Conservation (phyloP, 495 filamentous ascomycete genomes). For the Echria macrotheca region DNA sequence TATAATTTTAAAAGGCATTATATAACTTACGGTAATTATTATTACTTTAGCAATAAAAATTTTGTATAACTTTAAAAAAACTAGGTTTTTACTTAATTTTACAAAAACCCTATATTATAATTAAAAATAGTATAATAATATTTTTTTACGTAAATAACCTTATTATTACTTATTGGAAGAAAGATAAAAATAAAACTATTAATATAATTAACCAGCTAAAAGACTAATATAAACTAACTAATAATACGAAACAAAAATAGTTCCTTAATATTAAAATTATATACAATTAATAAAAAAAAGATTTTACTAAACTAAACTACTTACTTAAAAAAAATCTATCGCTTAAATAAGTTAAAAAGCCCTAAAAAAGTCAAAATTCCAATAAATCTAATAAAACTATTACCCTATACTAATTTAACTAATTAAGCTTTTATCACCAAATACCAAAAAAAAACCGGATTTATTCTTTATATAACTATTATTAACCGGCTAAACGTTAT, state of each 20-base stretch:
- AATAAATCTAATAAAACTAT: background rate
- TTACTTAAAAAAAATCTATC: too few species aligned
- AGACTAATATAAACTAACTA: background rate
- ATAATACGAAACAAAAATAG: background rate
- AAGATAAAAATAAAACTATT: background rate
- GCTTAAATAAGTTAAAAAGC: too few species aligned
- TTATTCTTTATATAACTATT: background rate
- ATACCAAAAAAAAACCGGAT: background rate
- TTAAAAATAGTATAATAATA: background rate
- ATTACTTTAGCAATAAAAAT: background rate
- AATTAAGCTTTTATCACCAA: background rate
- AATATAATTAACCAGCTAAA: background rate
- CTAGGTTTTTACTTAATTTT: background rate
- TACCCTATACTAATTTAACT: background rate
- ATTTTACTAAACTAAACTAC: background rate
- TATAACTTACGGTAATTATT: background rate
- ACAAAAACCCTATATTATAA: background rate
- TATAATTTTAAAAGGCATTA: background rate
- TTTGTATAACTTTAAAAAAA: background rate
- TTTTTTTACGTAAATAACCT: slow-evolving; percentile 4
- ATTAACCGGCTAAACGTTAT: background rate
- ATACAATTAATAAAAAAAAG: background rate
- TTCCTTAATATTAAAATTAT: background rate
- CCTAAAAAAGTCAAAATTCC: background rate
- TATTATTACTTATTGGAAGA: background rate